phyloP scores from a whole-genome alignment of 495 filamentous ascomycete species.

The Neurospora discreta region DNA sequence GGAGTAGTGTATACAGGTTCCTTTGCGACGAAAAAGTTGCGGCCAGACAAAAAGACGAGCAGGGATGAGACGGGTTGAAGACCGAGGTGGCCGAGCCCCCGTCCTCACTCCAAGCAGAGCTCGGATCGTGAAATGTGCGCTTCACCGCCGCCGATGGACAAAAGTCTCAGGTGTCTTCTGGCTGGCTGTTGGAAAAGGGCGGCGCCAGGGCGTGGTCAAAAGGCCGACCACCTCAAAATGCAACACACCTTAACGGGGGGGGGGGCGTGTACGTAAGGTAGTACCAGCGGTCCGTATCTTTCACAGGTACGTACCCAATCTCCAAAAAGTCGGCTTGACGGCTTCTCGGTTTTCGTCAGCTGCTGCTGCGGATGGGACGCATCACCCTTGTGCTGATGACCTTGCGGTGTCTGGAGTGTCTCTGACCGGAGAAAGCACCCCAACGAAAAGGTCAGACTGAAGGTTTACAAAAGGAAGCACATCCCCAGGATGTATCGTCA shows the following conservation, averaged over 20 bases:
- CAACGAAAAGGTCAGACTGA: slow-evolving; percentile 13
- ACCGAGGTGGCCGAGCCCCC: not conserved
- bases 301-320: not conserved
- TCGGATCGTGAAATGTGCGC: not conserved
- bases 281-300: not conserved
- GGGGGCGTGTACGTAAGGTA: slow-evolving; percentile 1
- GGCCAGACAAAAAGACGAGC: not conserved
- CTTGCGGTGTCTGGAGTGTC: slow-evolving; percentile 13
- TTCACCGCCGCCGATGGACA: slow-evolving; percentile 6
- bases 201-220: slow-evolving; percentile 7
- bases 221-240: slow-evolving; percentile 2
- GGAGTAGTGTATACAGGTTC: not conserved
- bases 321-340: slow-evolving; percentile 1
- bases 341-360: slow-evolving; percentile 21
- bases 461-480: slow-evolving; percentile 19
- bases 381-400: slow-evolving; percentile 19
- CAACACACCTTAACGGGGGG: slow-evolving; percentile 8
- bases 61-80: not conserved
- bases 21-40: not conserved
- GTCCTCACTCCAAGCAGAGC: not conserved
- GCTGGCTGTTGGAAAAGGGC: slow-evolving; percentile 3
- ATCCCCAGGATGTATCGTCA: not conserved
- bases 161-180: slow-evolving; percentile 5
- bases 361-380: slow-evolving; percentile 23
- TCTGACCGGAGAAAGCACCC: slow-evolving; percentile 13